These are phyloP conservation scores for Penicillium sp. DNA, from an alignment of 2,329 filamentous ascomycete species.

Conservation along the genomic window DNA sequence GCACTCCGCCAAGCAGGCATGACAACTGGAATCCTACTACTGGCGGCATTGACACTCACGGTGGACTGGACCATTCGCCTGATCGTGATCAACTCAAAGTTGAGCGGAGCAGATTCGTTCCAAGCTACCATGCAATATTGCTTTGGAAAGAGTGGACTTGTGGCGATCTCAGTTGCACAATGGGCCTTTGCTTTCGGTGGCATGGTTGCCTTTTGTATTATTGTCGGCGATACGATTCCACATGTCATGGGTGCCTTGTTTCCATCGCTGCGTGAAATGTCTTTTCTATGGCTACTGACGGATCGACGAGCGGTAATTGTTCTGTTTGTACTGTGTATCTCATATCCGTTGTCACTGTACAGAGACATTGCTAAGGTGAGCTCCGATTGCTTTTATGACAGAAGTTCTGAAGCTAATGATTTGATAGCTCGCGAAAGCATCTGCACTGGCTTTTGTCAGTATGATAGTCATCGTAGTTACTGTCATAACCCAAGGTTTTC, in stretches of 20 bases:
- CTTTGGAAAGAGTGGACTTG: constrained; percentile 81
- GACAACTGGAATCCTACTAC: constrained; percentile 72
- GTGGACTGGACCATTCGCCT: constrained; percentile 98
- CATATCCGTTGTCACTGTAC: constrained; percentile 89
- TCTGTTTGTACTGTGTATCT: constrained; percentile 81
- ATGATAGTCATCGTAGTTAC: constrained; percentile 90
- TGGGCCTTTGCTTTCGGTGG: constrained; percentile 99
- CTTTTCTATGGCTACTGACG: constrained; percentile 78
- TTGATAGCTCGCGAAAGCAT: constrained; percentile 84
- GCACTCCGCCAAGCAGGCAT: constrained; percentile 93
- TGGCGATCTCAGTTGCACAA: constrained; percentile 89
- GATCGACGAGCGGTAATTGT: constrained; percentile 82
- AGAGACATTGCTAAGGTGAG: constrained; percentile 92
- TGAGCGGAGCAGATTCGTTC: constrained; percentile 90
- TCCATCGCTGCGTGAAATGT: constrained; percentile 68
- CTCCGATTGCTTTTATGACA: not conserved
- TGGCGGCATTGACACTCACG: constrained; percentile 75
- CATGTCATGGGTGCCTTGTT: constrained; percentile 82
- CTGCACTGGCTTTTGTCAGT: constrained; percentile 85
- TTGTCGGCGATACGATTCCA: constrained; percentile 94
- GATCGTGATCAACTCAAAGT: constrained; percentile 96
- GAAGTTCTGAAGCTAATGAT: constrained; percentile 30
- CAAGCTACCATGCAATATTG: constrained; percentile 95
- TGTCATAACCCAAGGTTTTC: constrained; percentile 77
- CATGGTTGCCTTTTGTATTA: constrained; percentile 97